Percentiles rank a stretch among this genome's conserved stretches.
Conservation (phyloP, 768 basidiomycete genomes). For the Collybia sp. region DNA sequence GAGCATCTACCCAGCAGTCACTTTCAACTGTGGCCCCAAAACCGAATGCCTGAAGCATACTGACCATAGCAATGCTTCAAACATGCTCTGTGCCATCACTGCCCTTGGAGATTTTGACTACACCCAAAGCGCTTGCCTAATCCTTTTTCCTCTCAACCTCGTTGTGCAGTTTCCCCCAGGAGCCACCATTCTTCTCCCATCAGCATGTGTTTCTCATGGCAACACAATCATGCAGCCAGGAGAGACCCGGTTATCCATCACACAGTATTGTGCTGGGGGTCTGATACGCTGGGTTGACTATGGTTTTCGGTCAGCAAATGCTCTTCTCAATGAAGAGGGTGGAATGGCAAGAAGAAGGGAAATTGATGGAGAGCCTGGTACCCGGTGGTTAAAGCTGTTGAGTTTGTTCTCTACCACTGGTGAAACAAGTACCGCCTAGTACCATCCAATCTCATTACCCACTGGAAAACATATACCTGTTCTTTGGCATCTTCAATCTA, state of each 20-base stretch:
- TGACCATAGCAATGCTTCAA: conserved; percentile 6
- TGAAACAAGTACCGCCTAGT: too few species aligned
- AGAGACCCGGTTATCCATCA: conserved; percentile 12
- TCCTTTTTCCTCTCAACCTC: conserved; percentile 11
- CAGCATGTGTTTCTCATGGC: conserved; percentile 10
- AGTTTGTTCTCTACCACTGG: too few species aligned
- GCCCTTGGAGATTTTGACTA: conserved; percentile 6
- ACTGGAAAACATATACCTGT: too few species aligned
- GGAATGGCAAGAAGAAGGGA: not conserved
- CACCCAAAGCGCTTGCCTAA: conserved; percentile 13
- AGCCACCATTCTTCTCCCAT: conserved; percentile 14
- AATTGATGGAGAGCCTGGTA: too few species aligned
- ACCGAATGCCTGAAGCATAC: conserved; percentile 5
- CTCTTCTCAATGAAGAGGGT: not conserved
- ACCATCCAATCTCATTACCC: too few species aligned
- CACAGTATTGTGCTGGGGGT: conserved; percentile 16
- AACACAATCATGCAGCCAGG: conserved; percentile 5
- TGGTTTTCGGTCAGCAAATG: conserved; percentile 6
- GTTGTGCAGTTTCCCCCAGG: conserved; percentile 6
- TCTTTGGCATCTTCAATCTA: too few species aligned
- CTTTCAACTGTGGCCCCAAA: conserved; percentile 11
- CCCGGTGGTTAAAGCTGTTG: too few species aligned
- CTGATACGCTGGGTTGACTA: conserved; percentile 15
- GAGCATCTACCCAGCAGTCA: conserved; percentile 6
- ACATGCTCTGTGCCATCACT: conserved; percentile 11